These are phyloP conservation scores for Gloeostereum incarnatum DNA, from an alignment of 768 basidiomycete species.

Conservation along the genomic window DNA sequence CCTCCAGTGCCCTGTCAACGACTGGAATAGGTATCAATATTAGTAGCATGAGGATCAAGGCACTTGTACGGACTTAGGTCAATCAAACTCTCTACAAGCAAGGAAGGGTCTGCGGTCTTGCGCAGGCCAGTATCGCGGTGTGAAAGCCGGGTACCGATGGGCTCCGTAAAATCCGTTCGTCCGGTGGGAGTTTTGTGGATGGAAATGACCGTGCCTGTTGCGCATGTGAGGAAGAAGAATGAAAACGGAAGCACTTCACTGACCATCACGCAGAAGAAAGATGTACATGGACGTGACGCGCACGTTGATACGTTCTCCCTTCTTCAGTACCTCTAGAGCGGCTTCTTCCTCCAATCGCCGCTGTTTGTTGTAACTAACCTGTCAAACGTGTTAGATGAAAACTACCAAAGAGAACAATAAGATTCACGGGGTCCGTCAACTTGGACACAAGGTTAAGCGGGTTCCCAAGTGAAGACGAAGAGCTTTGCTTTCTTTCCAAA, in stretches of 20 bases:
- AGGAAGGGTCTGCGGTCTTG: constrained; percentile 53
- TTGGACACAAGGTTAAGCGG: too few relatives aligned
- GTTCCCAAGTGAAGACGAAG: too few relatives aligned
- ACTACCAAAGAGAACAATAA: too few relatives aligned
- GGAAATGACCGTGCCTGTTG: constrained; percentile 53
- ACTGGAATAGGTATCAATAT: constrained; percentile 23
- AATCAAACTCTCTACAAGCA: constrained; percentile 61
- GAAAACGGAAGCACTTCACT: constrained; percentile 10
- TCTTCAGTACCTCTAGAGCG: constrained; percentile 44
- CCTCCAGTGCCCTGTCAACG: constrained; percentile 59
- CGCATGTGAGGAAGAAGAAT: not conserved
- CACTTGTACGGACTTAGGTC: constrained; percentile 35
- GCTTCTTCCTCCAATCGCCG: constrained; percentile 14
- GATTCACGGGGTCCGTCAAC: too few relatives aligned
- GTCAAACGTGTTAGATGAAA: too few relatives aligned
- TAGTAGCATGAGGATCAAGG: not conserved
- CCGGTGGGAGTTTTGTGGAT: constrained; percentile 36
- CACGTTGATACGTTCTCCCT: constrained; percentile 27
- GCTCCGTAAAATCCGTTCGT: constrained; percentile 41
- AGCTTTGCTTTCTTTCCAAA: constrained; percentile 9
- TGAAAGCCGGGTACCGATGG: constrained; percentile 49
- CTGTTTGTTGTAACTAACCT: too few relatives aligned
- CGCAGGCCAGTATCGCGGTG: constrained; percentile 53
- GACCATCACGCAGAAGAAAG: constrained; percentile 35
- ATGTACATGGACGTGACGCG: constrained; percentile 32